Evolutionary conservation across 2,329 filamentous ascomycete species (phyloP).

Genomic region (Trichoderma sp.): DNA sequence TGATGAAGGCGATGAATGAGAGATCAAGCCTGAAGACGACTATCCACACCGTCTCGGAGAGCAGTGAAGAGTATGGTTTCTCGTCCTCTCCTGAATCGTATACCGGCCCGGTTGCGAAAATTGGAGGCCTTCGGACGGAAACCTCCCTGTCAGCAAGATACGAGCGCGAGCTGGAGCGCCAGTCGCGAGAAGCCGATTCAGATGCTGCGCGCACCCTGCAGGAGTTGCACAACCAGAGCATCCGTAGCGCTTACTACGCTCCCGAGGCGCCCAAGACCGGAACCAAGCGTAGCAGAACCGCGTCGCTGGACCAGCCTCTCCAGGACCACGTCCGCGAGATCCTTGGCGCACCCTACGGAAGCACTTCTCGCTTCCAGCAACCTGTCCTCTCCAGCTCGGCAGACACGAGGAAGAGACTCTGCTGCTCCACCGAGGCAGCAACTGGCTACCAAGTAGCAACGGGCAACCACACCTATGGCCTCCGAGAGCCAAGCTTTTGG

Average conservation of each 20-base stretch:
- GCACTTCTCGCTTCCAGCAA: constrained; percentile 44
- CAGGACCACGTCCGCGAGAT: constrained; percentile 71
- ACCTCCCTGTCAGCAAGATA: constrained; percentile 51
- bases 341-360: constrained; percentile 48
- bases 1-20: constrained; percentile 61
- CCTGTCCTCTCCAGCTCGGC: constrained; percentile 49
- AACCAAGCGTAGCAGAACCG: constrained; percentile 63
- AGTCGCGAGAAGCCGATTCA: constrained; percentile 49
- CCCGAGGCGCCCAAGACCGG: constrained; percentile 43
- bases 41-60: constrained; percentile 62
- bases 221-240: constrained; percentile 60
- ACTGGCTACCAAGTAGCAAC: constrained; percentile 51
- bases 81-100: constrained; percentile 63
- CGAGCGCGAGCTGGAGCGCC: constrained; percentile 52
- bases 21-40: constrained; percentile 56
- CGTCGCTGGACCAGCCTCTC: constrained; percentile 61
- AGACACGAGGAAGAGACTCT: constrained; percentile 65
- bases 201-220: constrained; percentile 63
- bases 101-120: constrained; percentile 56
- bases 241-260: constrained; percentile 43
- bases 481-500: constrained; percentile 68
- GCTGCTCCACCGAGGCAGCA: constrained; percentile 64
- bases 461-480: constrained; percentile 54
- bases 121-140: constrained; percentile 45
- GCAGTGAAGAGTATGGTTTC: constrained; percentile 55